Evolutionary conservation across 1,139 yeast species (phyloP).

Genomic region (Yamadazyma jaroonii): DNA sequence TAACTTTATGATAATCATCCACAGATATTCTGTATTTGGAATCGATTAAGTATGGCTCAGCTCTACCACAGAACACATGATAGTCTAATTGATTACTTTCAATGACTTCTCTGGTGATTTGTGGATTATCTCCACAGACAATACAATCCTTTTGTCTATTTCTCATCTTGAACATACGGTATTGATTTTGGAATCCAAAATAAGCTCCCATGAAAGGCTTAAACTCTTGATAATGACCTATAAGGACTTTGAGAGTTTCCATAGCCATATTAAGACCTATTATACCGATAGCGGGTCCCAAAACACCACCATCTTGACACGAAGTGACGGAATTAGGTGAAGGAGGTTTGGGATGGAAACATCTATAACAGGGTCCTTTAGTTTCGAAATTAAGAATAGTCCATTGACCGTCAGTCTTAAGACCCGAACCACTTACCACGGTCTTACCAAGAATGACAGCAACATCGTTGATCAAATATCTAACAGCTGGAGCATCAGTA

Average conservation of each 20-base stretch:
- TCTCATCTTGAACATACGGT: conserved; percentile 80
- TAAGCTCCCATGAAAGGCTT: conserved; percentile 69
- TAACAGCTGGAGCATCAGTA: conserved; percentile 86
- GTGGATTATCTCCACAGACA: conserved; percentile 58
- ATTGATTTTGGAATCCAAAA: conserved; percentile 72
- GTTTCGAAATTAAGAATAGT: conserved; percentile 66
- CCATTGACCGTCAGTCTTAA: conserved; percentile 88
- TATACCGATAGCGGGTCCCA: conserved; percentile 93
- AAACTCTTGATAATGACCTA: conserved; percentile 56
- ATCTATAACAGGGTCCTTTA: conserved; percentile 89
- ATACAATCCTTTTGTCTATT: conserved; percentile 57
- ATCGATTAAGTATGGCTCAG: conserved; percentile 42
- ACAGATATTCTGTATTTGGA: conserved; percentile 47
- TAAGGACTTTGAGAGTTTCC: conserved; percentile 75
- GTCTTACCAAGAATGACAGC: conserved; percentile 69
- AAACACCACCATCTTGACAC: conserved; percentile 92
- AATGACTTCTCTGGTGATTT: conserved; percentile 47
- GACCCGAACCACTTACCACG: conserved; percentile 87
- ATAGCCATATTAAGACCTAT: conserved; percentile 88
- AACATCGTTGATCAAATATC: conserved; percentile 86
- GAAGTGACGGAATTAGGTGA: conserved; percentile 78
- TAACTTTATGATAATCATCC: conserved; percentile 29
- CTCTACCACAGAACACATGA: conserved; percentile 68
- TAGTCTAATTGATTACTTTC: conserved; percentile 55
- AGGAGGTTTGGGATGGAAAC: conserved; percentile 91